phyloP scores from a whole-genome alignment of 2,329 filamentous ascomycete genomes.

The Diaporthe vexans region DNA sequence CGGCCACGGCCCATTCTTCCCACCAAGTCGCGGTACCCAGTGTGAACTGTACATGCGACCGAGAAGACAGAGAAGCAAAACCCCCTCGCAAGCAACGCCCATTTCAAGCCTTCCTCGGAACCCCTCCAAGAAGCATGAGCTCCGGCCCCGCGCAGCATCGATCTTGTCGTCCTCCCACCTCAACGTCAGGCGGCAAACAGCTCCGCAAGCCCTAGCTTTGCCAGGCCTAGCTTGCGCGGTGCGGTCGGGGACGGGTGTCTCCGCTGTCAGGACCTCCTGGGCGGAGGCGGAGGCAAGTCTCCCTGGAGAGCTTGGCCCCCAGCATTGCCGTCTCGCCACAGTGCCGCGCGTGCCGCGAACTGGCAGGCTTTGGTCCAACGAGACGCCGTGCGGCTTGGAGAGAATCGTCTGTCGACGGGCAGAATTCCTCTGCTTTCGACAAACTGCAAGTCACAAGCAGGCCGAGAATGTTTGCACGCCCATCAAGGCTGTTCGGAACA shows the following conservation, averaged over 20 bases:
- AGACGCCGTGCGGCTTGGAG: not conserved
- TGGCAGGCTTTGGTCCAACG: not conserved
- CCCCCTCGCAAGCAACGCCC: slow-evolving; percentile 21
- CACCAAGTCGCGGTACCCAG: slow-evolving; percentile 4
- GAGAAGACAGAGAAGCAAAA: not conserved
- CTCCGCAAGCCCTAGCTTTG: slow-evolving; percentile 22
- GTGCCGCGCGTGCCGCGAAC: slow-evolving; percentile 16
- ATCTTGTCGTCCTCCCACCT: not conserved
- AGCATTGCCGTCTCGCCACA: slow-evolving; percentile 15
- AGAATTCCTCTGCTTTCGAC: not conserved
- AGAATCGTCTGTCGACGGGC: not conserved
- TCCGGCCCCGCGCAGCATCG: not conserved
- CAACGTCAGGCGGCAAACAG: not conserved
- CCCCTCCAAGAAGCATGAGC: not conserved
- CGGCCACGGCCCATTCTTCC: not conserved
- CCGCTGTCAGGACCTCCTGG: slow-evolving; percentile 25
- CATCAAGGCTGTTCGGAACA: not conserved
- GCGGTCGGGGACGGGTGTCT: slow-evolving; percentile 11
- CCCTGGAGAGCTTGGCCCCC: not conserved
- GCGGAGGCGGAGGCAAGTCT: slow-evolving; percentile 4
- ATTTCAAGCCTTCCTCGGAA: not conserved
- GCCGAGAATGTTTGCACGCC: not conserved
- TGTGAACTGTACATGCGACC: not conserved
- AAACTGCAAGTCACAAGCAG: not conserved
- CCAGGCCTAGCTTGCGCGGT: slow-evolving; percentile 22